These are phyloP conservation scores for Neopestalotiopsis rosae DNA, from an alignment of 2,329 filamentous ascomycete genomes.

Conservation along the genomic window DNA sequence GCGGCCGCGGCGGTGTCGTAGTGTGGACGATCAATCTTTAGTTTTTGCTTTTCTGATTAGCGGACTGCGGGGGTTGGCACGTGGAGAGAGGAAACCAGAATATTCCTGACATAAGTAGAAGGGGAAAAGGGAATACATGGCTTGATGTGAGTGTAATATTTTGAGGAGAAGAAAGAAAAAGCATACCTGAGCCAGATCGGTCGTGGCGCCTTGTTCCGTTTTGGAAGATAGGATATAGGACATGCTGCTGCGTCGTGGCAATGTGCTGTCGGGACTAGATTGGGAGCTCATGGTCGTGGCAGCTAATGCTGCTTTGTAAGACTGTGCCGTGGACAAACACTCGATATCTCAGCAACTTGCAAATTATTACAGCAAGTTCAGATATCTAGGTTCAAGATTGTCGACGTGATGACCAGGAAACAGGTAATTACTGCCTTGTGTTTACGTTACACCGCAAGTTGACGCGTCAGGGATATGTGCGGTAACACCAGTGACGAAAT, in stretches of 20 bases:
- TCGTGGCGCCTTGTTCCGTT: not conserved
- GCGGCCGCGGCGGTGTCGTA: not conserved
- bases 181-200: not conserved
- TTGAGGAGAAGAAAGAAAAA: not conserved
- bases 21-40: not conserved
- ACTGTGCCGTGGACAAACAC: not conserved
- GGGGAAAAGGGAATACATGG: not conserved
- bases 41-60: not conserved
- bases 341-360: not conserved
- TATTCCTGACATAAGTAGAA: not conserved
- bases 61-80: not conserved
- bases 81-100: no score
- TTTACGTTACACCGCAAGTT: conserved; percentile 1
- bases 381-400: not conserved
- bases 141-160: no score
- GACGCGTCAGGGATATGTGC: not conserved
- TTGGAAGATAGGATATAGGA: not conserved
- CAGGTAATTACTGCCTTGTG: not conserved
- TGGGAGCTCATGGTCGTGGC: not conserved
- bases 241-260: not conserved
- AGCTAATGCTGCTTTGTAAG: not conserved
- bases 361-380: no score
- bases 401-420: not conserved
- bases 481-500: not conserved
- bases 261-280: not conserved